Base-by-base conservation (phyloP, 2,329 filamentous ascomycete species). In the Akanthomyces lecanii region DNA sequence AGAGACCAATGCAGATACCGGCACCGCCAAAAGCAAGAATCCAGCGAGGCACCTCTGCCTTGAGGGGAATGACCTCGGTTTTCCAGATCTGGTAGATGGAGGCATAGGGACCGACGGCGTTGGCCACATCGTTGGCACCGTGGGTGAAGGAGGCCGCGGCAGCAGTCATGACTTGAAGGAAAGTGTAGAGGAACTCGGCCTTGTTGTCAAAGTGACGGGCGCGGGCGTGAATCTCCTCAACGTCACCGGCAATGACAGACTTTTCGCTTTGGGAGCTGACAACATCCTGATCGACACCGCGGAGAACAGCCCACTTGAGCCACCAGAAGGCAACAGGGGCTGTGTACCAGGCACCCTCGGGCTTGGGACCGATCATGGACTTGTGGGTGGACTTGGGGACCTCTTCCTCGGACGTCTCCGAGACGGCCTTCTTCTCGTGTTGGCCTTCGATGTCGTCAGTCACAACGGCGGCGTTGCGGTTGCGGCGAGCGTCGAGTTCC, bases 81-180 rank as follows among this genome's bases (percentile, higher is more conserved):
- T 75, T 68, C 83, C 85, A 89, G 65, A 87, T 82, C 65, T 83
- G 76, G 74, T 80, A 89, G 68, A 89, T 84, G 59, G 84, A 82
- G 2, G 86, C 83, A 69, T 84, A 87, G 1, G 86, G 86, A 0
- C 85, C 85, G 61, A 87, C 81, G 33, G 85, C 84, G 70, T 82
- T 89, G 68, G 83, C 78, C 23, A 89, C 83, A 65, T 89, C 87
- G 71, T 89, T 89, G 67, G 85, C 85, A 28, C 87, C 87, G 74
- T 89, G 86, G 2, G 83, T 82, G 65, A 89, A 88, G 4, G 85
- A 87, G 16, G 85, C 83, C 38, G 85, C 84, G 66, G 82, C 81
- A 11, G 86, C 85, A 5, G 85, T 85, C 74, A 85, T 77, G 68
- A 86, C 73, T 67, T 86, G 84, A 36, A 85, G 77, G 73, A 85